Base-by-base conservation (phyloP, 192 early-diverging fungal species). In the Backusella mclennaniae region DNA sequence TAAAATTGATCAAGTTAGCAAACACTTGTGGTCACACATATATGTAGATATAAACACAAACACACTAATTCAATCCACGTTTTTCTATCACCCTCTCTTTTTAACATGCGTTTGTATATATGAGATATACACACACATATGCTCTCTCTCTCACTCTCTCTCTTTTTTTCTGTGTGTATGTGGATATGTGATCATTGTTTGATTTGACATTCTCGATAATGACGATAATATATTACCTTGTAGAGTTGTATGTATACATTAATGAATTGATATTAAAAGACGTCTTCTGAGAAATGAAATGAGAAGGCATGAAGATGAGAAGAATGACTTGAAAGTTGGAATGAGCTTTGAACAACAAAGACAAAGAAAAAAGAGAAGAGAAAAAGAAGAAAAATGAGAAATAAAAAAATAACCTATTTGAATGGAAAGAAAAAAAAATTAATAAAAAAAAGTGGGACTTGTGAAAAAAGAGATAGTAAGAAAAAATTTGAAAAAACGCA, bases 381-480 rank as follows among this genome's bases (percentile, higher is more conserved):
- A 44, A 31, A 7, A 71, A 46, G 42, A 31, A 71, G 21, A 44
- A 49, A 44, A 71, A 49, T 19, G 23, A 33, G 41, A 71, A 46
- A 31, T 49, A 44, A 12, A 31, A 29, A 71, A 71, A 71, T 1
- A 71, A 46, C 33, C 41, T 42, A 21, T 71, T 31, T 71, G 26
- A 26, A 46, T 36, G 12, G 17, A 29, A 44, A 33, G 33, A 33
- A 41, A 44, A 70, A 53, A 63, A 63, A 63, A 63, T 63, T 71
- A 23, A 29, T 23, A 70, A 70, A 42, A 70, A 33, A 70, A 70
- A 70, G 21, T 71, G 70, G 70, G 70, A 71, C 70, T 71, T 71
- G 70, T 71, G 67, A 69, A 69, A 69, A 69, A 69, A 35, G 36
- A 35, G 67, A 35, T 36, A 39, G 35, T 41, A 26, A 63, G n/a